A percentile compares a stretch with the other conserved stretches of the same genome.
These are phyloP conservation scores for Chrysanthemum lavandulifolium DNA, from an alignment of 129 eudicot species.

Conservation along the genomic window DNA sequence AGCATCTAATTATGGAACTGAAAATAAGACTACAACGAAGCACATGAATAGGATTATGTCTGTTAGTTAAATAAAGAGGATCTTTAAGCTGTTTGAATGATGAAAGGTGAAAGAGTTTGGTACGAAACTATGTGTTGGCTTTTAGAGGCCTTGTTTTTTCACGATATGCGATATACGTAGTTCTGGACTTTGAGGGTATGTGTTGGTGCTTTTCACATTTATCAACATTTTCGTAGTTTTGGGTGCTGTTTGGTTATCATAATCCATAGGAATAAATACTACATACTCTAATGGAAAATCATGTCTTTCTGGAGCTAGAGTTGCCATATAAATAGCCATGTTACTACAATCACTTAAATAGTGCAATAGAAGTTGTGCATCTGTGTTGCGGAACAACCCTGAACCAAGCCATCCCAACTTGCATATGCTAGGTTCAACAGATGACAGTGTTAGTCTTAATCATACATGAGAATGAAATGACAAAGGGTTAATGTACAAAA, in stretches of 20 bases:
- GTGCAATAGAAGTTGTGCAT: too few relatives aligned
- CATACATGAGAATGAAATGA: neutral
- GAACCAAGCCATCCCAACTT: neutral
- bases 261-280: neutral
- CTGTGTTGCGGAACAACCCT: neutral
- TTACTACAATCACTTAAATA: too few relatives aligned
- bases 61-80: constrained; percentile 13
- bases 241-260: too few relatives aligned
- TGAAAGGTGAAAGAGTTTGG: neutral
- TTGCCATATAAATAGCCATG: neutral
- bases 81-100: neutral
- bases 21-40: constrained; percentile 50
- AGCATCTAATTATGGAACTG: constrained; percentile 57
- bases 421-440: neutral
- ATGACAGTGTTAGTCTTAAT: neutral
- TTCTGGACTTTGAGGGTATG: too few relatives aligned
- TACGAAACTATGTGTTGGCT: neutral
- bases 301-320: neutral
- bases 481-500: too few relatives aligned
- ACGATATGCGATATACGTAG: too few relatives aligned
- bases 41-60: constrained; percentile 48
- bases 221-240: neutral
- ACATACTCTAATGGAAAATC: neutral
- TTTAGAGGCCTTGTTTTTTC: neutral
- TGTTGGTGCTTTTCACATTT: neutral